Evolutionary conservation across 164 flowering plant genomes (phyloP).

Genomic region (Saururus chinensis): DNA sequence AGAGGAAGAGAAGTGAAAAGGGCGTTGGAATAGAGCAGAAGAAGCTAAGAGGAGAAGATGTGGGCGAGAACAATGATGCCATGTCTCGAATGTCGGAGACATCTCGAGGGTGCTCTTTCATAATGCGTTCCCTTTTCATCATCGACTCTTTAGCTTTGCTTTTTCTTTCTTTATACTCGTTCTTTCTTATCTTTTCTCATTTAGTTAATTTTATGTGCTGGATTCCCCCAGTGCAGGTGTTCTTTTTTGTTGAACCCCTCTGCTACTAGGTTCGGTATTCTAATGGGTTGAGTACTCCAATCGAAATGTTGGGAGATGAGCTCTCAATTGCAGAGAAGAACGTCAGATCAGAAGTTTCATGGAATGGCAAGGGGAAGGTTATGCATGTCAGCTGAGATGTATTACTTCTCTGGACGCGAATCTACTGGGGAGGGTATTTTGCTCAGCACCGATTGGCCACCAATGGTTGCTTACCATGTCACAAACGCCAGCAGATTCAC

Average conservation of each 20-base stretch:
- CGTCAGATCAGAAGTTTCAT: too few species aligned
- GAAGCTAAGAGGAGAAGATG: background rate
- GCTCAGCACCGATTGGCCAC: too few species aligned
- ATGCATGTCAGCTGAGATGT: too few species aligned
- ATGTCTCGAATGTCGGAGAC: slow-evolving; percentile 1
- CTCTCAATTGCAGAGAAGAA: too few species aligned
- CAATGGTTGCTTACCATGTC: too few species aligned
- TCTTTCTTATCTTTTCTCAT: background rate
- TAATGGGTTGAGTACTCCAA: too few species aligned
- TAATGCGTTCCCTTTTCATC: background rate
- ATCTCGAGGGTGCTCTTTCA: background rate
- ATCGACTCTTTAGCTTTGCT: background rate
- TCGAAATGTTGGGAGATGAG: too few species aligned
- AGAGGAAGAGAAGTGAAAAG: background rate
- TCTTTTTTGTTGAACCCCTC: background rate
- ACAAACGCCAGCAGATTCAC: too few species aligned
- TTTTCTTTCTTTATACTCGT: background rate
- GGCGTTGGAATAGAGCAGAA: background rate
- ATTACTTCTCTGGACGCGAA: too few species aligned
- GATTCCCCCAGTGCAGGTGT: background rate
- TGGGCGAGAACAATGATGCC: background rate
- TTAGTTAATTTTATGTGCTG: background rate
- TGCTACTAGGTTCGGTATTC: too few species aligned
- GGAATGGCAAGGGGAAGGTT: too few species aligned
- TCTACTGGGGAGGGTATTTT: too few species aligned